Conservation (phyloP, 2,329 filamentous ascomycete species). For the Tolypocladium inflatum region DNA sequence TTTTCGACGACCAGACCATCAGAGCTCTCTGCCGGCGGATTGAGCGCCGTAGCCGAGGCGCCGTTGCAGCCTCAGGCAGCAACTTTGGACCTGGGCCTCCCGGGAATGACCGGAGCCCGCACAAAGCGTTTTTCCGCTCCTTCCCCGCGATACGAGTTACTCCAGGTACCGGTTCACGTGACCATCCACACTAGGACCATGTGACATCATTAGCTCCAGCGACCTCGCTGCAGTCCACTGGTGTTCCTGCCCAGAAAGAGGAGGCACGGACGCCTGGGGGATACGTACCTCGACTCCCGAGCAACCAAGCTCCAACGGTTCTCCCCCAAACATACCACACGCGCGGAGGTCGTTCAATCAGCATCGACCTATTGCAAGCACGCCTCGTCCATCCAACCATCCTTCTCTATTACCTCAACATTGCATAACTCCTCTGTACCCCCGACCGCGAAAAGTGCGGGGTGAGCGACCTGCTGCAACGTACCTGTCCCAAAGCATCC, state of each 20-base stretch:
- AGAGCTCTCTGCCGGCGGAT: constrained; percentile 22
- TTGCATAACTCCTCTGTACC: background rate
- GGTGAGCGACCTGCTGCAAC: constrained; percentile 11
- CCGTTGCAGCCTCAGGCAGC: constrained; percentile 16
- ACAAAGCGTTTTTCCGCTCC: background rate
- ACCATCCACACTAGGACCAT: background rate
- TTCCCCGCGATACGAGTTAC: background rate
- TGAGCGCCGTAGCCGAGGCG: constrained; percentile 22
- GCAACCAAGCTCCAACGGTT: background rate
- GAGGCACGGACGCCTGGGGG: background rate
- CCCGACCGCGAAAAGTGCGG: constrained; percentile 10
- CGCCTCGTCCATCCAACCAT: background rate
- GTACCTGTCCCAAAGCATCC: constrained; percentile 9
- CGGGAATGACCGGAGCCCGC: background rate
- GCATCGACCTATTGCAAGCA: constrained; percentile 4
- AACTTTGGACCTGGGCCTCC: background rate
- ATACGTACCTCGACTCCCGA: background rate
- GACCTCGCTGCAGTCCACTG: background rate
- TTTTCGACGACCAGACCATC: constrained; percentile 22
- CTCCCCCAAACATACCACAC: background rate
- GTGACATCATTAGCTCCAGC: background rate
- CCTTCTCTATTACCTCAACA: background rate
- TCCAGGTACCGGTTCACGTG: background rate
- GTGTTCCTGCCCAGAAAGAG: background rate
- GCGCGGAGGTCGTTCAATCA: constrained; percentile 1